Evolutionary conservation across 768 basidiomycete genomes (phyloP), one percentile per base, ranked within the genome.

Genomic region (Psilocybe sp.): DNA sequence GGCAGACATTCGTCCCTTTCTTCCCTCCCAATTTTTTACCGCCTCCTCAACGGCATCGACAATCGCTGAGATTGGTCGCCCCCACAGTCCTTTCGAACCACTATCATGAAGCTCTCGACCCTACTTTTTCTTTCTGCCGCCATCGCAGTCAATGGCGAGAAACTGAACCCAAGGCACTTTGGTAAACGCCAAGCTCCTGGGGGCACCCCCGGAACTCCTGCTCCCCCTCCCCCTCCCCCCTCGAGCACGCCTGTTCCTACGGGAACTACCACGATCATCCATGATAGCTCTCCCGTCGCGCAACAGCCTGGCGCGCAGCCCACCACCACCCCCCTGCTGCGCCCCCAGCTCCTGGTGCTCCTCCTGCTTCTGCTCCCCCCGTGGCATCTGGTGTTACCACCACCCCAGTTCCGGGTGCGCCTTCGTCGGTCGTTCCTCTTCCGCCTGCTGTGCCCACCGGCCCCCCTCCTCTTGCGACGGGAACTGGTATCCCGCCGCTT

Each of bases 401-500:
- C 2, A 82, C 83, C 0, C 87, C 69, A 57, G 33, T 77, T 0
- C 65, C 82, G 37, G 89, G 89, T 1, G 79, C 34, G 7, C 10
- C 33, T 18, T 28, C 31, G 12, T 13, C 49, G 6, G 15, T 14
- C 10, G 16, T 23, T 15, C 18, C 11, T n/a, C n/a, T 43, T 11
- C 35, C 34, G 12, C 23, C 18, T 7, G 37, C 44, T 14, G n/a
- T 39, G 14, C 23, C 47, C 40, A 52, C 53, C 28, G 51, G 50
- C 18, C 34, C 77, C 18, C 78, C 78, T 7, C 71, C 81, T 6
- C 63, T 81, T 38, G 74, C 67, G 28, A 68, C 60, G 43, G 70
- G 68, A 14, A 75, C 79, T 5, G 60, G 64, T 7, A 74, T 84
- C 15, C 87, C 84, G 4, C 77, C 85, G 6, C 66, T 89, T 43